phyloP scores from a whole-genome alignment of 2,329 filamentous ascomycete genomes.

The Clonostachys solani region DNA sequence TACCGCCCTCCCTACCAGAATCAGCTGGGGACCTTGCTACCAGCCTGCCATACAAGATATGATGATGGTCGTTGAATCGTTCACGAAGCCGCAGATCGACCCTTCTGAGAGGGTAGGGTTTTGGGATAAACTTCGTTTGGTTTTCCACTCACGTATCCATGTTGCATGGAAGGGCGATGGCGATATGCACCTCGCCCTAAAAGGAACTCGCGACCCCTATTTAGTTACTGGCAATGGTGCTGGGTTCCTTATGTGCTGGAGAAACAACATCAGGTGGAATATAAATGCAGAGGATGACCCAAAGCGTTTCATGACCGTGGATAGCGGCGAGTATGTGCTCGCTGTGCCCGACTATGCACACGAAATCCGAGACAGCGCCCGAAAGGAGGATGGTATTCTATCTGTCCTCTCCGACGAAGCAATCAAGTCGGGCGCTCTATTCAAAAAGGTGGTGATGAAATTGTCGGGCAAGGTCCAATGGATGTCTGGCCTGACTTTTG shows the following conservation, averaged over 20 bases:
- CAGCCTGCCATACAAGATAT: conserved; percentile 98
- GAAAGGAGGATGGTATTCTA: conserved; percentile 47
- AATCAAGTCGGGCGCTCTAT: conserved; percentile 70
- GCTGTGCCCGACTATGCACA: conserved; percentile 92
- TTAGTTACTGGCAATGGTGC: conserved; percentile 87
- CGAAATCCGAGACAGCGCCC: conserved; percentile 67
- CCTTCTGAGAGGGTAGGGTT: conserved; percentile 92
- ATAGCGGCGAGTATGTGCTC: conserved; percentile 91
- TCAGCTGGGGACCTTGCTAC: conserved; percentile 97
- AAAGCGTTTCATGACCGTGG: conserved; percentile 89
- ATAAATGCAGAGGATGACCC: conserved; percentile 84
- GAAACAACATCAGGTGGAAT: conserved; percentile 85
- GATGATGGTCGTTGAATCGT: conserved; percentile 99
- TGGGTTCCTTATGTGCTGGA: conserved; percentile 98
- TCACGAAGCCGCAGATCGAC: conserved; percentile 93
- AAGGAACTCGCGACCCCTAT: conserved; percentile 90
- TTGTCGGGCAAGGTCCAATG: conserved; percentile 93
- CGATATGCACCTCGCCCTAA: conserved; percentile 89
- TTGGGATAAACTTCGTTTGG: conserved; percentile 96
- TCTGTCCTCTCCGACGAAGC: conserved; percentile 60
- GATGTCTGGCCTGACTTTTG: conserved; percentile 88
- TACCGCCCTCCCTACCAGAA: conserved; percentile 83
- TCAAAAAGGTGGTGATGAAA: conserved; percentile 99
- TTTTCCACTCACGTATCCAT: conserved; percentile 86
- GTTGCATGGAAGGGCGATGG: conserved; percentile 94